Base-by-base conservation (phyloP, 129 eudicot species). In the Gnaphalium uliginosum region DNA sequence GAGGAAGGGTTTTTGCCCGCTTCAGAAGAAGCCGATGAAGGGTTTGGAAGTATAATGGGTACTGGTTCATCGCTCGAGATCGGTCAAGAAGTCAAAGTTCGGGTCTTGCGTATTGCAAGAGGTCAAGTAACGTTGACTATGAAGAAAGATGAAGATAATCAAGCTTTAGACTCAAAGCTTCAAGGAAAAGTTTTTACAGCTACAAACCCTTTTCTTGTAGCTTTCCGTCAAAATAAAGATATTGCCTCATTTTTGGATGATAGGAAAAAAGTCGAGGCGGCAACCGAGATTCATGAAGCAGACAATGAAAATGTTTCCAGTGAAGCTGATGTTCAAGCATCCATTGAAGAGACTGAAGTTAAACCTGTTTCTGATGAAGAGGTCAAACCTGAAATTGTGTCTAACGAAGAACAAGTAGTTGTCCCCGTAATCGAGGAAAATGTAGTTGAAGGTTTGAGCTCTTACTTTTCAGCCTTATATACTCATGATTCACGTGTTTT, bases 1-100 rank as follows among this genome's bases (percentile, higher is more conserved):
- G 99, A 89, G 61, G 99, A 95, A 83, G 99, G 99, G 37, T 95
- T 95, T 60, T 79, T 95, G 68, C 99, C 99, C 4, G 22, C 75
- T 50, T 85, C 97, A 27, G 99, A 91, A 80, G 99, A 95, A 81
- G 83, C 83, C 5, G 88, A 85, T 74, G 96, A 83, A 56, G 96
- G 89, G 60, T 81, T 90, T 50, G 93, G 83, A 11, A 83, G 82
- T 35, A 50, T 84, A 29, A 85, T 81, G 87, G 92, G 90, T 7
- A 78, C 66, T n/a, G 83, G 79, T 48, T 79, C 99, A 17, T 79
- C 95, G 4, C 71, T 95, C 51, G 83, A 87, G 83, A 76, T 83
- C 0, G 99, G 97, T 51, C 94, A 95, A 84, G 92, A 89, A 86
- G 96, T 95, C 65, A 86, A 79, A 61, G 97, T 91, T 50, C 87